A percentile compares a stretch with the other conserved stretches of the same genome.
Conservation (phyloP, 208 protist genomes). For the Kentomonas sorsogonicus region DNA sequence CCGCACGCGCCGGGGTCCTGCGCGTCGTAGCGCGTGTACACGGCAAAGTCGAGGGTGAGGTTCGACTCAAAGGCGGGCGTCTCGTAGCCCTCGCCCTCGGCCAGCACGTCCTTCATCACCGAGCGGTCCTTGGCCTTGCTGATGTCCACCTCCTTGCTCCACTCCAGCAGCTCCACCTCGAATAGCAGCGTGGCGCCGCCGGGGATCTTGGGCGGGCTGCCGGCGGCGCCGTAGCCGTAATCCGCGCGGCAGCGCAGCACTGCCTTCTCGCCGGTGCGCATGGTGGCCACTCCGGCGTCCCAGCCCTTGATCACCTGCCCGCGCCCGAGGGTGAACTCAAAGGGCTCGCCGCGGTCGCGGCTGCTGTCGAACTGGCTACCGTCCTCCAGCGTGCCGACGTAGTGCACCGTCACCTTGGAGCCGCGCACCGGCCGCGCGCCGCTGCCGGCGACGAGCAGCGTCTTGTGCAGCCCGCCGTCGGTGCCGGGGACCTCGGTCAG, state of each 20-base stretch:
- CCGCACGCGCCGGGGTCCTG: slow-evolving; percentile 16
- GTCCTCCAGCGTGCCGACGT: slow-evolving; percentile 81
- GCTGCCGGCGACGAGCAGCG: slow-evolving; percentile 70
- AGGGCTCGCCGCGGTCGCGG: slow-evolving; percentile 71
- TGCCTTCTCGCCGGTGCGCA: slow-evolving; percentile 85
- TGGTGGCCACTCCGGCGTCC: slow-evolving; percentile 88
- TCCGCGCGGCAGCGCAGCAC: slow-evolving; percentile 60
- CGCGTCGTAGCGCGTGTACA: slow-evolving; percentile 46
- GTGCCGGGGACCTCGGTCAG: slow-evolving; percentile 72
- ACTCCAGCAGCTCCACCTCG: slow-evolving; percentile 87
- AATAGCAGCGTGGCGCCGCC: slow-evolving; percentile 86
- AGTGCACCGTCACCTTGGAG: slow-evolving; percentile 86
- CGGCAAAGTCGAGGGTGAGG: slow-evolving; percentile 51
- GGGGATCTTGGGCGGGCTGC: slow-evolving; percentile 82
- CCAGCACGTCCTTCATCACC: slow-evolving; percentile 67
- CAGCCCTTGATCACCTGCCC: slow-evolving; percentile 91
- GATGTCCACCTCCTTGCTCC: slow-evolving; percentile 75
- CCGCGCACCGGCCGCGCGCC: slow-evolving; percentile 64
- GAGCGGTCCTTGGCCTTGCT: slow-evolving; percentile 65
- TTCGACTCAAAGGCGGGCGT: slow-evolving; percentile 75
- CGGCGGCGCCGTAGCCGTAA: slow-evolving; percentile 81
- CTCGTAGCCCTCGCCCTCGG: slow-evolving; percentile 70
- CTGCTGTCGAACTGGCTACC: slow-evolving; percentile 89
- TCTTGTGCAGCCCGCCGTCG: slow-evolving; percentile 69
- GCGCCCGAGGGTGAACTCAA: slow-evolving; percentile 82